Percentiles rank a stretch among this genome's conserved stretches.
These are phyloP conservation scores for Cercospora zeina DNA, from an alignment of 2,329 filamentous ascomycete species.

Conservation along the genomic window DNA sequence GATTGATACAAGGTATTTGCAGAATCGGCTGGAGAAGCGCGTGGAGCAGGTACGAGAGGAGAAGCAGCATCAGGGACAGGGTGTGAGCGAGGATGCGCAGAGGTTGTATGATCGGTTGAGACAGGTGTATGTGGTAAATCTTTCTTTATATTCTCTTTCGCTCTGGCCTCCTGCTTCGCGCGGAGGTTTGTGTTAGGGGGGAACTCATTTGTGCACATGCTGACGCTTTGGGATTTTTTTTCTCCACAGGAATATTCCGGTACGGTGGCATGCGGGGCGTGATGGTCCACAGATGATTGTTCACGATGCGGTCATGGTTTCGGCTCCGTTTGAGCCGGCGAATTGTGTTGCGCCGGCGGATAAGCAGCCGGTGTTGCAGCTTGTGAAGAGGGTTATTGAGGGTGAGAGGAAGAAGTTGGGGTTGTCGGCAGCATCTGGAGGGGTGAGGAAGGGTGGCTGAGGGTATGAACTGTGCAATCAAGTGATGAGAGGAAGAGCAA, in stretches of 20 bases:
- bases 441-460: slow-evolving; percentile 35
- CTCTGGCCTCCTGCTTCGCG: neutral
- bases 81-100: slow-evolving; percentile 62
- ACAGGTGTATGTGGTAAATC: slow-evolving; percentile 50
- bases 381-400: slow-evolving; percentile 51
- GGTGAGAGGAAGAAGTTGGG: slow-evolving; percentile 48
- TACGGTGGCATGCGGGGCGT: slow-evolving; percentile 57
- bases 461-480: neutral
- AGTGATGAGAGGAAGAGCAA: neutral
- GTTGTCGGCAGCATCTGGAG: slow-evolving; percentile 31
- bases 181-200: neutral
- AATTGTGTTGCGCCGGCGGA: slow-evolving; percentile 52
- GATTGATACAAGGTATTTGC: slow-evolving; percentile 57
- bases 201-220: neutral
- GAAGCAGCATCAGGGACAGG: slow-evolving; percentile 60
- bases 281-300: slow-evolving; percentile 54
- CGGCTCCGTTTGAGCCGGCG: slow-evolving; percentile 59
- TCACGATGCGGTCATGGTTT: slow-evolving; percentile 60
- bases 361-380: slow-evolving; percentile 46
- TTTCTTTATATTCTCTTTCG: too few relatives aligned
- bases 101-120: slow-evolving; percentile 63
- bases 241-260: slow-evolving; percentile 44
- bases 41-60: slow-evolving; percentile 58
- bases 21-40: slow-evolving; percentile 57
- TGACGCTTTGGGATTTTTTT: neutral